phyloP scores from a whole-genome alignment of 768 basidiomycete species.

The Pisolithus tinctorius region DNA sequence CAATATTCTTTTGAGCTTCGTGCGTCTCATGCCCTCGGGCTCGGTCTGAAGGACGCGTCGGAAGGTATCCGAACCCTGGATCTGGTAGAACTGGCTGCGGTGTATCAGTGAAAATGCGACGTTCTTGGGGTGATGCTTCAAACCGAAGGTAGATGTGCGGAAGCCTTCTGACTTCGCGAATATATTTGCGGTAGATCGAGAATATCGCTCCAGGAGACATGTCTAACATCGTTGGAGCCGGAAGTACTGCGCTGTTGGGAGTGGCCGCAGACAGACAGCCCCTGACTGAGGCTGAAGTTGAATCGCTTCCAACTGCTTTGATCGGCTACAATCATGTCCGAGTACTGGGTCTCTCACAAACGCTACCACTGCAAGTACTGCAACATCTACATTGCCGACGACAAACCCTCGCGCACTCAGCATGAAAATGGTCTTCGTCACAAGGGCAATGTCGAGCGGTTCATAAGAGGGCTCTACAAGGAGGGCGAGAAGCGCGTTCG shows the following conservation, averaged over 20 bases:
- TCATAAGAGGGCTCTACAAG: slow-evolving; percentile 90
- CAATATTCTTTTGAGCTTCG: slow-evolving; percentile 42
- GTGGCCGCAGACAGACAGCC: no score
- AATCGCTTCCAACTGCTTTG: no score
- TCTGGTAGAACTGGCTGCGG: slow-evolving; percentile 55
- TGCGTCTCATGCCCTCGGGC: slow-evolving; percentile 23
- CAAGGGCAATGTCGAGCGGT: slow-evolving; percentile 90
- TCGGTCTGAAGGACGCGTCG: slow-evolving; percentile 37
- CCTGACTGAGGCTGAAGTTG: neutral
- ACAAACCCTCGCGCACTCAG: slow-evolving; percentile 83
- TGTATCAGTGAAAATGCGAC: neutral
- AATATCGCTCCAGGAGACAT: slow-evolving; percentile 8
- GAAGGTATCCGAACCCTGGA: slow-evolving; percentile 54
- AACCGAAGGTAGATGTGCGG: slow-evolving; percentile 45
- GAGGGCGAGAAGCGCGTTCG: slow-evolving; percentile 81
- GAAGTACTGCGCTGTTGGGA: no score
- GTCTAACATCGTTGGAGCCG: neutral
- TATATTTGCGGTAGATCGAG: slow-evolving; percentile 34
- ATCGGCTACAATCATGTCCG: slow-evolving; percentile 51
- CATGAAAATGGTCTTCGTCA: slow-evolving; percentile 94
- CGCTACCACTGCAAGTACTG: slow-evolving; percentile 97
- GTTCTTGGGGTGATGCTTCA: neutral
- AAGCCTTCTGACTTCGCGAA: slow-evolving; percentile 36
- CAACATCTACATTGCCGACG: slow-evolving; percentile 94
- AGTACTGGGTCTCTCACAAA: slow-evolving; percentile 91